A percentile compares a stretch with the other conserved stretches of the same genome.
Evolutionary conservation across 2,329 filamentous ascomycete genomes (phyloP).

Genomic region (Neodidymelliopsis sp.): DNA sequence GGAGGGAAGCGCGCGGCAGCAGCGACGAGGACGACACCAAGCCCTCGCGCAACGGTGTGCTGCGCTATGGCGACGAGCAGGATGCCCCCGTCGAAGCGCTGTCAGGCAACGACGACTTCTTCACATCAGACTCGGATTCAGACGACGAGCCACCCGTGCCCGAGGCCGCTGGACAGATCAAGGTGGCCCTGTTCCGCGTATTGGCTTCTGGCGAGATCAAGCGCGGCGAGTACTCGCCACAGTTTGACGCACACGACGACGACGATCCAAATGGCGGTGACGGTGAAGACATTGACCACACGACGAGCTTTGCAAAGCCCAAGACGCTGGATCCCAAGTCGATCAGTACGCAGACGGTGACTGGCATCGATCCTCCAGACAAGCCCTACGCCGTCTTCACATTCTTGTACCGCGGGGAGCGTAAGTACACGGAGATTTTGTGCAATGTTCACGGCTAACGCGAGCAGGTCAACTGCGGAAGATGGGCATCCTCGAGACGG

Average conservation of each 20-base stretch:
- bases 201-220: slow-evolving; percentile 97
- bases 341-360: slow-evolving; percentile 99
- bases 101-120: slow-evolving; percentile 72
- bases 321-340: slow-evolving; percentile 96
- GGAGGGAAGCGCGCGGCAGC: slow-evolving; percentile 63
- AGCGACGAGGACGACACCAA: slow-evolving; percentile 57
- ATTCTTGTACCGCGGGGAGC: slow-evolving; percentile 95
- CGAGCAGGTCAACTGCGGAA: slow-evolving; percentile 86
- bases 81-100: slow-evolving; percentile 76
- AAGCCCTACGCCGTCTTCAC: slow-evolving; percentile 97
- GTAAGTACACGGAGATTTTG: slow-evolving; percentile 63
- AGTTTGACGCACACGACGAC: slow-evolving; percentile 96
- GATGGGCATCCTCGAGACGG: slow-evolving; percentile 83
- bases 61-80: slow-evolving; percentile 82
- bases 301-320: slow-evolving; percentile 95
- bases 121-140: slow-evolving; percentile 70
- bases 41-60: slow-evolving; percentile 61
- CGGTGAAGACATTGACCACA: slow-evolving; percentile 90
- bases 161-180: slow-evolving; percentile 96
- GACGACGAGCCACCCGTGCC: slow-evolving; percentile 86
- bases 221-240: slow-evolving; percentile 95
- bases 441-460: slow-evolving; percentile 17
- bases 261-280: slow-evolving; percentile 72
- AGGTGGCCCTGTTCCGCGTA: slow-evolving; percentile 94
- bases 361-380: slow-evolving; percentile 93